Evolutionary conservation across 1,284 basidiomycete species (phyloP), one percentile per base, ranked within the genome.

Genomic region (Puccinia coronata): DNA sequence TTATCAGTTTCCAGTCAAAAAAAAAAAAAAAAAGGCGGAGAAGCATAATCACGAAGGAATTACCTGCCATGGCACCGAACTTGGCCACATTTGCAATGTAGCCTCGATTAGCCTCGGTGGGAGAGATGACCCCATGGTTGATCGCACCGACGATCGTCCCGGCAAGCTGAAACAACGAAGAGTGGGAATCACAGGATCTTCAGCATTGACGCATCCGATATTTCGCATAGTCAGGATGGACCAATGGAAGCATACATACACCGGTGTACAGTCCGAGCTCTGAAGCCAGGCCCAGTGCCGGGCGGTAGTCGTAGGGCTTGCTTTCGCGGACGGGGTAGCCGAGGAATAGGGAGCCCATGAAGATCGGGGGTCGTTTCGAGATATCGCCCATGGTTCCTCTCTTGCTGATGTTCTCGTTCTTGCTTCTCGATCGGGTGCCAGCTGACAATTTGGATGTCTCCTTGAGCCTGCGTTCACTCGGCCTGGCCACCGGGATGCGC

Each of bases 321-420:
- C 25, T 20, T n/a, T 74, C 43, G 16, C 69, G 34, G 39, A 34
- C 41, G 23, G 80, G 72, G 59, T 81, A 43, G 36, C 63, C 63
- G 20, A 81, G 80, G 53, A 81, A 81, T 34, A 81, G 55, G 31
- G 80, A 75, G 25, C 80, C 72, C 71, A 81, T 65, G 39, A 81
- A 81, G 36, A 81, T 81, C 20, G 80, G 80, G 0, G 80, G 80
- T 49, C 80, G 47, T 28, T 63, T 59, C 39, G 67, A 47, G 59
- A 81, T 74, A 43, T 81, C 80, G 49, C 79, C 79, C 79, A 80
- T 80, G 18, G 39, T 43, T 57, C n/a, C 49, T 23, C 1, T 57
- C 55, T 34, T 1, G n/a, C 18, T 18, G 11, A 51, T 70, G 51
- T 51, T 12, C 34, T 23, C 34, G 3, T 14, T 28, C 28, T 39